phyloP scores from a whole-genome alignment of 352 stramenopile species.

The Pythium coloratum region DNA sequence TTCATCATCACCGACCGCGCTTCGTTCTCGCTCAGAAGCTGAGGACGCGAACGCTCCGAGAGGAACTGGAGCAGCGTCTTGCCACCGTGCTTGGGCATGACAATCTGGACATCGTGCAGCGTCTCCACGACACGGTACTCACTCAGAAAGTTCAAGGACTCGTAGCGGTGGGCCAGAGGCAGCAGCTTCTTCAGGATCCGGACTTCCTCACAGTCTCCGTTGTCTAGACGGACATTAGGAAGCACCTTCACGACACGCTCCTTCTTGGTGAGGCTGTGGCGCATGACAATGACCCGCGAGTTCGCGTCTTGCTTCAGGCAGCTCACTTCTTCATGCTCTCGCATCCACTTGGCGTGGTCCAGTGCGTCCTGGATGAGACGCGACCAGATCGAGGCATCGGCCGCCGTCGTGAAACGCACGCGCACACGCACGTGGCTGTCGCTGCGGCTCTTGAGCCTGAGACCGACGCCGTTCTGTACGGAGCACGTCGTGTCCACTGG shows the following conservation, averaged over 20 bases:
- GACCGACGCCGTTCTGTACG: slow-evolving; percentile 19
- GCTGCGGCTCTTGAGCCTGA: slow-evolving; percentile 43
- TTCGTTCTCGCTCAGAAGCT: slow-evolving; percentile 32
- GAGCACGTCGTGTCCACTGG: slow-evolving; percentile 33
- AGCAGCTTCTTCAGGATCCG: slow-evolving; percentile 42
- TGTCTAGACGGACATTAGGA: slow-evolving; percentile 16
- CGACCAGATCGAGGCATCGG: slow-evolving; percentile 54
- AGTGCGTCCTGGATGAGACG: slow-evolving; percentile 41
- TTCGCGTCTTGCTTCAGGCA: slow-evolving; percentile 19
- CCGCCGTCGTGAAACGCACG: slow-evolving; percentile 50
- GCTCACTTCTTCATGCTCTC: slow-evolving; percentile 27
- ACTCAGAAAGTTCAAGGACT: slow-evolving; percentile 29
- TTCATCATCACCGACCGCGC: slow-evolving; percentile 40
- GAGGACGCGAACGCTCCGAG: slow-evolving; percentile 16
- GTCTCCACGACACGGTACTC: slow-evolving; percentile 62
- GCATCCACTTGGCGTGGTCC: slow-evolving; percentile 38
- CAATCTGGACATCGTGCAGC: slow-evolving; percentile 36
- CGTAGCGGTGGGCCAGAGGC: slow-evolving; percentile 9
- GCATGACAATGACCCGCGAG: slow-evolving; percentile 24
- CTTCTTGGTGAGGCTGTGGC: slow-evolving; percentile 17
- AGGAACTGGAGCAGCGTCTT: slow-evolving; percentile 48
- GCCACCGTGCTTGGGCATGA: slow-evolving; percentile 58
- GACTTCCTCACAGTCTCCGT: slow-evolving; percentile 38
- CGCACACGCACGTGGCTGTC: slow-evolving; percentile 31
- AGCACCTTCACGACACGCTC: slow-evolving; percentile 55